Evolutionary conservation across 306 rosid species (phyloP), one percentile per base, ranked within the genome.

Genomic region (Boehmeria nivea): DNA sequence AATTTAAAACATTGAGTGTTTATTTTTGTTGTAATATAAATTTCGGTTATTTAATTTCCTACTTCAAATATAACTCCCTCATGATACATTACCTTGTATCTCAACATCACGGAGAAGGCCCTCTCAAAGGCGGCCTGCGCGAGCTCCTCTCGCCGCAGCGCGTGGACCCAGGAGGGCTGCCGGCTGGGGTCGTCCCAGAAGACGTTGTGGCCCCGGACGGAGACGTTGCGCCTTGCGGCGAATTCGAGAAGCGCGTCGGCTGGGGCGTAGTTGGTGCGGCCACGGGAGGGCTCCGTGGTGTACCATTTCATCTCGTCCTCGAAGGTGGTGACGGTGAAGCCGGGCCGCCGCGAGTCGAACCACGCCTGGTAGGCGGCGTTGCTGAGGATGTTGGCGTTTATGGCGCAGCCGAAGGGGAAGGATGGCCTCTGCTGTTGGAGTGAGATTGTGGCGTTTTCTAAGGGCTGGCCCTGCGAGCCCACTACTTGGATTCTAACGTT

Each of bases 291-390:
- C 51, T 89, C 97, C 0, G 49, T 89, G 66, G 59, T 63, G 65
- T 85, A 78, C 97, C 95, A 89, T 37, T 89, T 89, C 97, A 89
- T 85, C 67, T 85, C 97, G 11, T 89, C 52, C 36, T 26, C 85
- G 40, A 85, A 89, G 18, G 73, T 63, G 10, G 97, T 66, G 34
- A 79, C 81, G 3, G 66, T 67, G 81, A 89, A 89, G 42, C 22
- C 21, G n/a, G n/a, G n/a, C n/a, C n/a, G n/a, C 52, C 85, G 79
- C 0, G 85, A 63, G 2, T 64, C 26, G 63, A 85, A 81, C 97
- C 97, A 85, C 12, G 78, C 71, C 14, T 76, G 85, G 23, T 83
- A 85, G 11, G 81, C 79, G 6, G 1, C 0, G 8, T 78, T 83
- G 61, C 54, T 46, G 53, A 89, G 82, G 57, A 89, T 83, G 77